A percentile compares a stretch with the other conserved stretches of the same genome.
phyloP scores from a whole-genome alignment of 768 basidiomycete species.

The Mycena albidolilacea region DNA sequence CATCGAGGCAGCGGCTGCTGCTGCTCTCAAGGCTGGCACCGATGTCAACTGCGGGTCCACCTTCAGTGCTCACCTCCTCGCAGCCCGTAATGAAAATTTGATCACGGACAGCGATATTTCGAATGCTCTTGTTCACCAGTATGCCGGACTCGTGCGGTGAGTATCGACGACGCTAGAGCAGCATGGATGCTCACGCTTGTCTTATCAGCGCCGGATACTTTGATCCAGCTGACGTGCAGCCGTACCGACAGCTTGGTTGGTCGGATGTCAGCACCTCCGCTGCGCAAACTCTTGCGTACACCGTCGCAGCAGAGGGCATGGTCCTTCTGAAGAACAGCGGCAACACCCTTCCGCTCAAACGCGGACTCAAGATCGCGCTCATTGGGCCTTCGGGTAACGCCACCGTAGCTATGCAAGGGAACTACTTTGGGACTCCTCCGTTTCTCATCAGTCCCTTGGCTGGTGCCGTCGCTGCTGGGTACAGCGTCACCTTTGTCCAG shows the following conservation, averaged over 20 bases:
- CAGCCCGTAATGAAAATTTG: slow-evolving; percentile 64
- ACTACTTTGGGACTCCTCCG: slow-evolving; percentile 69
- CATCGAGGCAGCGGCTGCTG: slow-evolving; percentile 62
- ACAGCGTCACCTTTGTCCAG: slow-evolving; percentile 57
- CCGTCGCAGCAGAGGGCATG: slow-evolving; percentile 69
- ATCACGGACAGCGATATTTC: slow-evolving; percentile 62
- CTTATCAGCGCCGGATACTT: slow-evolving; percentile 68
- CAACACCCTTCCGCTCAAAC: slow-evolving; percentile 66
- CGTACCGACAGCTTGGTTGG: slow-evolving; percentile 66
- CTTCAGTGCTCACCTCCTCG: slow-evolving; percentile 60
- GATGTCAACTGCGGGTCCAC: slow-evolving; percentile 70
- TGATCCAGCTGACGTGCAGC: slow-evolving; percentile 64
- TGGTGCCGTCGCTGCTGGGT: slow-evolving; percentile 63
- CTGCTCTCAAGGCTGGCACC: slow-evolving; percentile 66
- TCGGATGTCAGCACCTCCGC: slow-evolving; percentile 62
- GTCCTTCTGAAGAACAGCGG: slow-evolving; percentile 78
- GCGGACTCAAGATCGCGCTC: slow-evolving; percentile 66
- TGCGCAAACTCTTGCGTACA: slow-evolving; percentile 66
- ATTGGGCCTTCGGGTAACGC: slow-evolving; percentile 74
- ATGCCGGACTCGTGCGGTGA: slow-evolving; percentile 69
- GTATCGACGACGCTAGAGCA: slow-evolving; percentile 12
- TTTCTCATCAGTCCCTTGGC: slow-evolving; percentile 68
- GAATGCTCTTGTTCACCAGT: slow-evolving; percentile 60
- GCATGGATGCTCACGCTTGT: slow-evolving; percentile 5
- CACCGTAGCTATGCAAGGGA: slow-evolving; percentile 71